Base-by-base conservation (phyloP, 169 alveolate genomes). In the Neospora caninum region DNA sequence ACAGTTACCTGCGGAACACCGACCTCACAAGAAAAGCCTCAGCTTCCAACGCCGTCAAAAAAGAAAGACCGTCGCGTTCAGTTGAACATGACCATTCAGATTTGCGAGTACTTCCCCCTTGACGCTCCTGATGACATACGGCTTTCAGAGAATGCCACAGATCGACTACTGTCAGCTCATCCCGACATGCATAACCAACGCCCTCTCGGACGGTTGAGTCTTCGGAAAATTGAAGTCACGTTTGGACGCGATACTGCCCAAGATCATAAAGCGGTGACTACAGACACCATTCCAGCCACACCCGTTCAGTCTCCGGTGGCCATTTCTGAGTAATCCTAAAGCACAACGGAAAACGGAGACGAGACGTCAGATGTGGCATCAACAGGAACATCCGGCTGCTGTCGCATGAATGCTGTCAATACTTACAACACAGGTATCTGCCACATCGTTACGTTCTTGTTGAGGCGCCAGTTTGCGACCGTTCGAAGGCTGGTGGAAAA, bases 151-250 rank as follows among this genome's bases (percentile, higher is more conserved):
- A 78, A n/a, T 38, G 86, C 86, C 39, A 78, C 86, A n/a, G 42
- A 78, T 36, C 73, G 25, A 22, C 29, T 78, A 38, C 86, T 78
- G 20, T n/a, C 42, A 20, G 42, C 39, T 16, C 86, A 78, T 78
- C 86, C 86, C 43, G 86, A 78, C n/a, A 78, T 78, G 86, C 39
- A 25, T 20, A 78, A n/a, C 49, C 39, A 13, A n/a, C 22, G 45
- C 39, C 86, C 86, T 10, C 86, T 78, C 43, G 86, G 86, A 2
- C 86, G 86, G 49, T 38, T 78, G 86, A n/a, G 86, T 38, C 49
- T 78, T 0, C 7, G 45, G 39, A n/a, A 78, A 16, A 20, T 36
- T 16, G 42, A 2, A 78, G 49, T 78, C 86, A 78, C 29, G 2
- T n/a, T 38, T n/a, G 43, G 45, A 36, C 41, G 45, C 43, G 45